Evolutionary conservation across 2,329 filamentous ascomycete genomes (phyloP).

Genomic region (Alternaria angustiovoidea): DNA sequence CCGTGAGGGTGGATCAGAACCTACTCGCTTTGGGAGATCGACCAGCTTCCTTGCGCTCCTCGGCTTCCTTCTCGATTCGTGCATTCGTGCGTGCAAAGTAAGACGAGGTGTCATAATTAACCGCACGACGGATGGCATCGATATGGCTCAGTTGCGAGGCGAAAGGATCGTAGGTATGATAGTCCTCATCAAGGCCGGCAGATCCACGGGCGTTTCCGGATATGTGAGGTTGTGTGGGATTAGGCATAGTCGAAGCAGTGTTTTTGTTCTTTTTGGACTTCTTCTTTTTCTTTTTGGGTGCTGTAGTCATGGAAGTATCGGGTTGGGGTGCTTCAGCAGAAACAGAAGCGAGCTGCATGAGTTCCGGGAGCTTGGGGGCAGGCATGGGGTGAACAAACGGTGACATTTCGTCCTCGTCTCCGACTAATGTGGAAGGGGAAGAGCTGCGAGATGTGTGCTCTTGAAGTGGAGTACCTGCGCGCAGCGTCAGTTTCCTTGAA

Average conservation of each 20-base stretch:
- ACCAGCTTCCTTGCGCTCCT: background rate
- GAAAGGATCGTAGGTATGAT: slow-evolving; percentile 15
- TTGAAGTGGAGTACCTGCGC: background rate
- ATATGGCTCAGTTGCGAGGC: slow-evolving; percentile 18
- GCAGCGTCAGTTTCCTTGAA: background rate
- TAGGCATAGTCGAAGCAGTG: slow-evolving; percentile 19
- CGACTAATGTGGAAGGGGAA: slow-evolving; percentile 16
- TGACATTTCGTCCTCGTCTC: slow-evolving; percentile 2
- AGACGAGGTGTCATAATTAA: slow-evolving; percentile 10
- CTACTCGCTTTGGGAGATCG: background rate
- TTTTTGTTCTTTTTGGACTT: slow-evolving; percentile 53
- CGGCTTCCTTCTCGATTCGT: background rate
- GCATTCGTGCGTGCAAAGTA: slow-evolving; percentile 17
- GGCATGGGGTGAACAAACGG: background rate
- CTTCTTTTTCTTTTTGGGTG: slow-evolving; percentile 33
- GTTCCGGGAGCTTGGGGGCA: background rate
- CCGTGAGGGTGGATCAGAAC: background rate
- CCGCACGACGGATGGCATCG: slow-evolving; percentile 15
- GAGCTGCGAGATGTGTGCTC: background rate
- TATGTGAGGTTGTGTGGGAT: background rate
- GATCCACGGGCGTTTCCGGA: background rate
- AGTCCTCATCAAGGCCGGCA: background rate
- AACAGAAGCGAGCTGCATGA: background rate
- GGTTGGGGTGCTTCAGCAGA: background rate
- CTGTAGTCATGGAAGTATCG: background rate